Base-by-base conservation (phyloP, 2,329 filamentous ascomycete genomes). In the Phaeosphaeria sp. region DNA sequence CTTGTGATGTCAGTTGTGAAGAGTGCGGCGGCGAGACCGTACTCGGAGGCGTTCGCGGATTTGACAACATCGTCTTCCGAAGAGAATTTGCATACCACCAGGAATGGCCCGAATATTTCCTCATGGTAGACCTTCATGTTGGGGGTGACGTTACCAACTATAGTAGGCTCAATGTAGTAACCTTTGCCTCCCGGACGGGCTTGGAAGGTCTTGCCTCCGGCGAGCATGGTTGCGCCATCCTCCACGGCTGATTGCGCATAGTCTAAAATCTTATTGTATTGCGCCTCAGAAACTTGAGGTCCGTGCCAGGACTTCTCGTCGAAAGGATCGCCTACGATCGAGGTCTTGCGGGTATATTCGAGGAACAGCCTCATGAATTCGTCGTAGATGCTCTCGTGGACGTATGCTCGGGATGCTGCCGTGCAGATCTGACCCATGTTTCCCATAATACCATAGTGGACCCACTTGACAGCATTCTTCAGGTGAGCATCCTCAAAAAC, bases 381-480 rank as follows among this genome's bases (percentile, higher is more conserved):
- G 22, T 90, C 85, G 55, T 84, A 81, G n/a, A 87, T 78, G 3
- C 75, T 74, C 39, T 81, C 78, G 55, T 87, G 83, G 0, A 86
- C 84, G 9, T 82, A 72, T 41, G 86, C 81, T 3, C 85, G 76
- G 1, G 81, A 83, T 0, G 82, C 85, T 0, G 84, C 83, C 1
- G 82, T 84, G 72, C 85, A 87, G 22, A 85, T 81, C 62, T 87
- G 82, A 43, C 84, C 84, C 66, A 81, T 78, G 72, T 85, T 84
- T 36, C 78, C 80, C 80, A 85, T 85, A 67, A 84, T 33, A 82
- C 84, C 51, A 80, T 81, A 72, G 62, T 89, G 86, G 11, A 82
- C 81, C 86, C 89, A 90, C 60, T 87, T 85, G 3, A 90, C 87
- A 0, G 83, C 83, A 62, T 85, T 82, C 2, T 85, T 82, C 18